phyloP scores from a whole-genome alignment of 2,329 filamentous ascomycete genomes.

The Apiospora aurea region DNA sequence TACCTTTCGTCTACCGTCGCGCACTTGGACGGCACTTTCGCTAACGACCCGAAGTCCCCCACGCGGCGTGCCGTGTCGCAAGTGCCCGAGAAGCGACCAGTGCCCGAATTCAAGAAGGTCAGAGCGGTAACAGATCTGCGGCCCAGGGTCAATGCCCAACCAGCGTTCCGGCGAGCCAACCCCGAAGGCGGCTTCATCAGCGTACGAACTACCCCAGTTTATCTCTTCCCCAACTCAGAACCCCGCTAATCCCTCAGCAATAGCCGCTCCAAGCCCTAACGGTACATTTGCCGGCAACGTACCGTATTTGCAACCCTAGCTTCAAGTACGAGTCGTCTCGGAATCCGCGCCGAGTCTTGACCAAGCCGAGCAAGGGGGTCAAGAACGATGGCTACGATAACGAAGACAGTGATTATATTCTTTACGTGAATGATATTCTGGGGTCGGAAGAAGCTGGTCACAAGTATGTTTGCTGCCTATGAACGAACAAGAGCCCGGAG shows the following conservation, averaged over 20 bases:
- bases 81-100: slow-evolving; percentile 66
- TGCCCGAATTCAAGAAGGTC: slow-evolving; percentile 88
- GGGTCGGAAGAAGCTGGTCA: slow-evolving; percentile 98
- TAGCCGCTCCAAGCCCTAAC: slow-evolving; percentile 96
- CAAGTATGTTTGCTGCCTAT: slow-evolving; percentile 67
- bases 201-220: slow-evolving; percentile 60
- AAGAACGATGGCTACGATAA: slow-evolving; percentile 99
- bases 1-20: slow-evolving; percentile 77
- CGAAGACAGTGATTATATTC: slow-evolving; percentile 98
- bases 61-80: slow-evolving; percentile 60
- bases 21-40: slow-evolving; percentile 72
- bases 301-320: slow-evolving; percentile 95
- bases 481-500: slow-evolving; percentile 24
- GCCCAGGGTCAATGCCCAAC: slow-evolving; percentile 83
- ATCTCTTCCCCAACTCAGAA: slow-evolving; percentile 2
- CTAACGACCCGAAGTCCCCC: slow-evolving; percentile 64
- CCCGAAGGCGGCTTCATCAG: slow-evolving; percentile 98
- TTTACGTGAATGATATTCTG: slow-evolving; percentile 98
- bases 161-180: slow-evolving; percentile 89
- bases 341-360: slow-evolving; percentile 93
- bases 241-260: slow-evolving; percentile 31
- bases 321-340: slow-evolving; percentile 99
- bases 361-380: slow-evolving; percentile 96
- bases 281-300: slow-evolving; percentile 89
- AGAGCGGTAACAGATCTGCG: slow-evolving; percentile 76